A percentile compares a stretch with the other conserved stretches of the same genome.
phyloP scores from a whole-genome alignment of 192 early-diverging fungal species.

The Obelidium mucronatum region DNA sequence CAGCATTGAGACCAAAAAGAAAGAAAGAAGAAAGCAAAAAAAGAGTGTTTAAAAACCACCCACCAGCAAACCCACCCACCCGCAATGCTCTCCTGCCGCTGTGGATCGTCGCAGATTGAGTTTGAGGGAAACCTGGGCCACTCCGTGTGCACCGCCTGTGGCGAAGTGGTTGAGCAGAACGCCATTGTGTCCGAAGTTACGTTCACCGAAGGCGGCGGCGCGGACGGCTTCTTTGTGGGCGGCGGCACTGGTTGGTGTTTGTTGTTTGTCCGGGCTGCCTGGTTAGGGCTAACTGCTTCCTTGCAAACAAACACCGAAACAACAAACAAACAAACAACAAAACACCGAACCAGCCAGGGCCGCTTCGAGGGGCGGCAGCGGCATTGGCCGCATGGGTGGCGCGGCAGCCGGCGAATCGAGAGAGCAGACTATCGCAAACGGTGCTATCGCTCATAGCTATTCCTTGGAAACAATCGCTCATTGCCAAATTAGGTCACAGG shows the following conservation, averaged over 20 bases:
- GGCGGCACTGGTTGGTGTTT: conserved; percentile 8
- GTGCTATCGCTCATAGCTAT: conserved; percentile 20
- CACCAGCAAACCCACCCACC: background rate
- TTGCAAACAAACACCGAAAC: too few relatives aligned
- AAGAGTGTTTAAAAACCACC: background rate
- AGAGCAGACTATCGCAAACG: conserved; percentile 55
- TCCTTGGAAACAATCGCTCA: conserved; percentile 5
- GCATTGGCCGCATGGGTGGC: conserved; percentile 21
- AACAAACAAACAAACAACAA: too few relatives aligned
- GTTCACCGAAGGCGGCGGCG: conserved; percentile 83
- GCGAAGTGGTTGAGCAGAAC: conserved; percentile 91
- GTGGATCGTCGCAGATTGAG: conserved; percentile 13
- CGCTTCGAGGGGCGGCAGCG: conserved; percentile 23
- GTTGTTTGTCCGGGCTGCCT: too few relatives aligned
- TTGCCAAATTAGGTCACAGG: conserved; percentile 60
- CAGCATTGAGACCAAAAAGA: background rate
- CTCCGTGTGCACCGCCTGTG: conserved; percentile 11
- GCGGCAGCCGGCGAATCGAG: conserved; percentile 37
- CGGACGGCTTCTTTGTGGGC: conserved; percentile 55
- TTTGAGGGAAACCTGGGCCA: conserved; percentile 1
- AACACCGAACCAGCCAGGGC: conserved; percentile 32
- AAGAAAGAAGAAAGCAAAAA: background rate
- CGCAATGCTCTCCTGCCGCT: background rate
- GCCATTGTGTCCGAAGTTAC: conserved; percentile 90
- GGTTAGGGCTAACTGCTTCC: too few relatives aligned